A percentile compares a stretch with the other conserved stretches of the same genome.
phyloP scores from a whole-genome alignment of 768 basidiomycete species.

The Kwoniella shandongensis region DNA sequence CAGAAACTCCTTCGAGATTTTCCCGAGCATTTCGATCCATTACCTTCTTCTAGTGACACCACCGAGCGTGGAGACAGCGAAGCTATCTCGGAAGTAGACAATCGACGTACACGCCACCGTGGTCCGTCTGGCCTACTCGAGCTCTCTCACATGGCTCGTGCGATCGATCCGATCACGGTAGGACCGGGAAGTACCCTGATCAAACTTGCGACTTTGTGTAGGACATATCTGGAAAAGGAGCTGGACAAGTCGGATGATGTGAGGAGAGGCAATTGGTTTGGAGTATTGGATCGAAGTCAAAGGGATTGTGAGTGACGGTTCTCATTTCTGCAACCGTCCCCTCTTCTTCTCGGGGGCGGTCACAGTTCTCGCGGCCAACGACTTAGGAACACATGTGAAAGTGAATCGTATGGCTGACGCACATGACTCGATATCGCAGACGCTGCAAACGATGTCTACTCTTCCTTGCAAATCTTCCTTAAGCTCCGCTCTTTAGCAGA shows the following conservation, averaged over 20 bases:
- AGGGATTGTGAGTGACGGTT: conserved; percentile 42
- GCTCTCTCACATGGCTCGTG: conserved; percentile 43
- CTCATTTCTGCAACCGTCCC: not conserved
- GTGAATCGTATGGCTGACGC: not conserved
- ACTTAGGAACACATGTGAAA: not conserved
- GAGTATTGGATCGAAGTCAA: conserved; percentile 26
- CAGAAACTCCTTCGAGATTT: conserved; percentile 47
- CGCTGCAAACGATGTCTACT: conserved; percentile 49
- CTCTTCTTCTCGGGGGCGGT: not conserved
- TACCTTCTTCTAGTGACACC: not conserved
- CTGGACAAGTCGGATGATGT: conserved; percentile 41
- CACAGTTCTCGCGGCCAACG: not conserved
- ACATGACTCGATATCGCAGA: conserved; percentile 28
- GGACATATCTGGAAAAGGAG: conserved; percentile 33
- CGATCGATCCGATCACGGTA: conserved; percentile 41
- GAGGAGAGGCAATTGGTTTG: conserved; percentile 42
- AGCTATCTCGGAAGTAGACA: not conserved
- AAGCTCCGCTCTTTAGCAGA: conserved; percentile 20
- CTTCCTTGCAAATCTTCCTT: conserved; percentile 37
- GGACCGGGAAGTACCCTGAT: conserved; percentile 41
- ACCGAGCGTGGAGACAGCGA: not conserved
- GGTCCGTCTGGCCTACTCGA: conserved; percentile 35
- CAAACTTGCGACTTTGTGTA: conserved; percentile 35
- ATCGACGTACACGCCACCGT: not conserved
- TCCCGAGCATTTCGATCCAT: conserved; percentile 21